Base-by-base conservation (phyloP, 176 grass and related monocot genomes). In the Carex cristatella region DNA sequence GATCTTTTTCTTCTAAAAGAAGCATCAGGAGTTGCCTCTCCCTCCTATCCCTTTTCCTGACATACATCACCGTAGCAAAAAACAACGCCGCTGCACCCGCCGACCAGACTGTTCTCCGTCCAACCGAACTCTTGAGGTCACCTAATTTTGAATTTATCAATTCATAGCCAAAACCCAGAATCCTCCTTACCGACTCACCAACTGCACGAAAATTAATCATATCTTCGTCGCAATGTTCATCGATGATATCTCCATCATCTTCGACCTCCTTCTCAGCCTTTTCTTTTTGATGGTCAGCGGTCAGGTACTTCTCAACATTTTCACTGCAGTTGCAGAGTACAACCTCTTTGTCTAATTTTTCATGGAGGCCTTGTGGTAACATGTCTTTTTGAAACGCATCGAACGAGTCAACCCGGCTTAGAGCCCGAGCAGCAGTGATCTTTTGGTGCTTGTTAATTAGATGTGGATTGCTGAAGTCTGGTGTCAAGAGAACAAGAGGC, bases 1-100 rank as follows among this genome's bases (percentile, higher is more conserved):
- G 90, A 81, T 94, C 89, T 82, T 94, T 94, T 53, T 94, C 92
- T 67, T 89, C 86, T 23, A 88, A 89, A 74, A 94, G 89, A 33
- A 91, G 13, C 73, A 91, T 84, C 65, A 94, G 83, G 13, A 94
- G 87, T 14, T 87, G 58, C 71, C 82, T 85, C 74, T 94, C 92
- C 80, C 55, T 94, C 87, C 79, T 86, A 66, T 94, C 89, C 28
- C 87, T 87, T 31, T 90, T 89, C 49, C 92, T 89, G 48, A 88
- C 87, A 87, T 94, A 94, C 79, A 91, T 65, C 53, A 91, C 78
- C 5, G 57, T 70, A 4, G 82, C 89, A 8, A 91, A 83, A 49
- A 89, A 87, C 15, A 87, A 53, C 11, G 73, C 79, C 1, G 72
- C 87, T 3, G 70, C 87, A 0, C 81, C 89, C 2, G 80, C 89